Base-by-base conservation (phyloP, 139 green algal species). In the Picochlorum costavermella region DNA sequence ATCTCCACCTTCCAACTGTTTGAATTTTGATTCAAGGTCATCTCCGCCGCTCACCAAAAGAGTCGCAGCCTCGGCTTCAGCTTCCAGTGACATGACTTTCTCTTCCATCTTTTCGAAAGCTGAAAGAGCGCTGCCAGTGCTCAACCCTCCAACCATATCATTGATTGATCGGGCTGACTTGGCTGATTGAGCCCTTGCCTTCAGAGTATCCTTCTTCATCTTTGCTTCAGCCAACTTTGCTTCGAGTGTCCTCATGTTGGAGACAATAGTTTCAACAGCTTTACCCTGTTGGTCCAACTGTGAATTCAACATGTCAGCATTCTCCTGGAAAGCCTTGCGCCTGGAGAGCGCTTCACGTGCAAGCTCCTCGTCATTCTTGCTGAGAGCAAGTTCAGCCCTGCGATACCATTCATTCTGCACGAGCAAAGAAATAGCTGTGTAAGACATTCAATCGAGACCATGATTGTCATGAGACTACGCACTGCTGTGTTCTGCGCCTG, bases 81-180 rank as follows among this genome's bases (percentile, higher is more conserved):
- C 83, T 80, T 98, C 93, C 86, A 97, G 78, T 13, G 78, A 60
- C 69, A 98, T 80, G 20, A 97, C 89, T 82, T 97, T 97, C 78
- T 99, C 92, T 79, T 99, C 94, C 94, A 99, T 99, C 61, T 86
- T 88, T 61, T 97, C 92, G 72, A 98, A 98, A 2, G 94, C 93
- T 6, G 82, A 83, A 12, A 96, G 66, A 0, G 89, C 76, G 68
- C 77, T 96, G 80, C 74, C 90, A 50, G 88, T 95, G 80, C 84
- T 87, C 29, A 98, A 74, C 14, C 75, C 74, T 12, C 68, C 69
- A 20, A 91, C 64, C 72, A 88, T 83, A 40, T 82, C 70, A 20
- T 72, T 66, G 60, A 86, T 75, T 45, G 75, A 67, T 50, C 76
- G 81, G 33, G 67, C 77, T 12, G 79, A 92, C 73, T 90, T 92